Evolutionary conservation across 768 basidiomycete genomes (phyloP), one percentile per base, ranked within the genome.

Genomic region (Mycena kentingensis): DNA sequence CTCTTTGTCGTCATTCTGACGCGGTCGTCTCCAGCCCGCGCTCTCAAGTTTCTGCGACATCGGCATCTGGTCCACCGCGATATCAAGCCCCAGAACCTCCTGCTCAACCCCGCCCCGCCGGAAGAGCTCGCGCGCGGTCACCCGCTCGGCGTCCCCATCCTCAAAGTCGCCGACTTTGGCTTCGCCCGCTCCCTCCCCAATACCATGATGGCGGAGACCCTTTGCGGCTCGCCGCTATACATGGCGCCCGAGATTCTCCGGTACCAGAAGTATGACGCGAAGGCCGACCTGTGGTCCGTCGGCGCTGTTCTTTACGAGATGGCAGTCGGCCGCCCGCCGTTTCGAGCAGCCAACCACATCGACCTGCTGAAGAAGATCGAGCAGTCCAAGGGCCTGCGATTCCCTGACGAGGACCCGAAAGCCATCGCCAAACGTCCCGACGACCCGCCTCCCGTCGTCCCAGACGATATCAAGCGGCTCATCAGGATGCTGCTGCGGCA

Each of bases 191-290:
- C 87, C 19, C 75, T 99, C 2, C 94, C 95, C 0, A 90, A 87
- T 28, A 84, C 91, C 6, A 89, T 93, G 81, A 84, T 98, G 83
- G 97, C 96, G 16, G 97, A 98, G 71, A 99, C 97, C 4, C 76
- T 99, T 2, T 99, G 97, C 67, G 96, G 97, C 3, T 97, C 94
- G 12, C 97, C 96, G 87, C 72, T 99, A 26, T 99, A 99, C 73
- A 99, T 98, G 97, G 97, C 97, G 0, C 97, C 97, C 0, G 97
- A 99, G 71, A 98, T 99, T 62, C 74, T 99, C 11, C 84, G 91
- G 15, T 97, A 97, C 67, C 88, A 98, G 72, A 95, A 95, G 67
- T 98, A 99, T 70, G 94, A 97, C 67, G 95, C 95, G 18, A 96
- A 93, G 67, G 97, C 92, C 11, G 97, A 99, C 67, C 78, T 99